phyloP scores from a whole-genome alignment of 1,284 basidiomycete species.

The Gymnopus androsaceus region DNA sequence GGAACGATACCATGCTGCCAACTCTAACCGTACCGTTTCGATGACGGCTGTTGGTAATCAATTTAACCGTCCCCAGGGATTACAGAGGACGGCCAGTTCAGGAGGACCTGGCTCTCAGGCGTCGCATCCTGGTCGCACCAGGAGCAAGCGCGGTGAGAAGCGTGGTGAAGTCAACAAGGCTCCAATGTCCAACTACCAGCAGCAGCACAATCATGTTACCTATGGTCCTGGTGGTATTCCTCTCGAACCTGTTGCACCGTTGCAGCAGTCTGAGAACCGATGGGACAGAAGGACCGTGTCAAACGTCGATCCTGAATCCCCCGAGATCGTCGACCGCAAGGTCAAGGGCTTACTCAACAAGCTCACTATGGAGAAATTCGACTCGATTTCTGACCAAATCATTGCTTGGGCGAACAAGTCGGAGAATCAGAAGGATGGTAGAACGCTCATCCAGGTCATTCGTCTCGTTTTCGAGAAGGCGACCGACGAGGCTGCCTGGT shows the following conservation, averaged over 20 bases:
- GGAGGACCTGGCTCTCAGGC: slow-evolving; percentile 58
- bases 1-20: slow-evolving; percentile 65
- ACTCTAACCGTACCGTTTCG: slow-evolving; percentile 46
- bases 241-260: slow-evolving; percentile 73
- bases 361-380: slow-evolving; percentile 96
- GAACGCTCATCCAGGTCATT: slow-evolving; percentile 94
- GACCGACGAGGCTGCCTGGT: slow-evolving; percentile 93
- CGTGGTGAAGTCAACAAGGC: slow-evolving; percentile 50
- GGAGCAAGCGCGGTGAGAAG: slow-evolving; percentile 74
- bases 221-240: slow-evolving; percentile 22
- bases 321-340: slow-evolving; percentile 88
- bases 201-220: slow-evolving; percentile 20
- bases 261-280: slow-evolving; percentile 79
- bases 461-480: slow-evolving; percentile 97
- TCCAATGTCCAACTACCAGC: slow-evolving; percentile 14
- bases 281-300: slow-evolving; percentile 63
- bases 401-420: slow-evolving; percentile 95
- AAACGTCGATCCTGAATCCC: slow-evolving; percentile 62
- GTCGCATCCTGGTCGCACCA: slow-evolving; percentile 61
- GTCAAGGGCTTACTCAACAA: slow-evolving; percentile 95
- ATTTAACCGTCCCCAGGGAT: slow-evolving; percentile 56
- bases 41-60: slow-evolving; percentile 45
- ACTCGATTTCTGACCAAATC: slow-evolving; percentile 91
- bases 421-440: slow-evolving; percentile 88
- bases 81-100: slow-evolving; percentile 79